Evolutionary conservation across 805 yeast species (phyloP), one percentile per base, ranked within the genome.

Genomic region (Metschnikowia arizonensis): DNA sequence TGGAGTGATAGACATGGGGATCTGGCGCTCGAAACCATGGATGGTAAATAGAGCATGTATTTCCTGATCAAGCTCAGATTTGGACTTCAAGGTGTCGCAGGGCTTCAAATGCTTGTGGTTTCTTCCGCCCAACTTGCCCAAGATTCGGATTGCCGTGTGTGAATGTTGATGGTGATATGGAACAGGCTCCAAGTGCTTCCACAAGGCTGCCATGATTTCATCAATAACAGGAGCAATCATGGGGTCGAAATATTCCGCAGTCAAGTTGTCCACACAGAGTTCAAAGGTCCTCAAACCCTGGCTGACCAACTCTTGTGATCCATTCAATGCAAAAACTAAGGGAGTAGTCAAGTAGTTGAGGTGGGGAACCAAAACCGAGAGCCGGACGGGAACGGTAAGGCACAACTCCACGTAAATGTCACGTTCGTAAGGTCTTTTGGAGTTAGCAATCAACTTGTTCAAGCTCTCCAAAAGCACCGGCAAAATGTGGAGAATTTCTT

Each of bases 201-300:
- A 93, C 28, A 93, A 71, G 0, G 97, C 96, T 31, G 84, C 82
- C 88, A 90, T 86, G 1, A 95, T 89, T 55, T 93, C 97, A 49
- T 87, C 95, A 44, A 91, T 82, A 1, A 90, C 97, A 0, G 99
- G 98, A 59, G 90, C 97, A 49, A 93, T 82, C 60, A 93, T 90
- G 2, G 99, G 98, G 57, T 93, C 99, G 63, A 93, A 89, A 63
- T 90, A 93, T 53, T 90, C 96, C 0, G 98, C 95, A 0, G 98
- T 95, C 49, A 93, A 66, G 58, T 95, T 93, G 58, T 93, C 99
- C 19, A 93, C 97, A 61, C 99, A 93, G 5, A 93, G 73, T 60
- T 93, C 99, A 47, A 93, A 77, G 0, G 99, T 95, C 51, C 99
- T 73, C 51, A 93, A 69, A 37, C 99, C 99, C 64, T 93, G 99